These are phyloP conservation scores for Escovopsis sp. DNA, from an alignment of 2,329 filamentous ascomycete species.

Conservation along the genomic window DNA sequence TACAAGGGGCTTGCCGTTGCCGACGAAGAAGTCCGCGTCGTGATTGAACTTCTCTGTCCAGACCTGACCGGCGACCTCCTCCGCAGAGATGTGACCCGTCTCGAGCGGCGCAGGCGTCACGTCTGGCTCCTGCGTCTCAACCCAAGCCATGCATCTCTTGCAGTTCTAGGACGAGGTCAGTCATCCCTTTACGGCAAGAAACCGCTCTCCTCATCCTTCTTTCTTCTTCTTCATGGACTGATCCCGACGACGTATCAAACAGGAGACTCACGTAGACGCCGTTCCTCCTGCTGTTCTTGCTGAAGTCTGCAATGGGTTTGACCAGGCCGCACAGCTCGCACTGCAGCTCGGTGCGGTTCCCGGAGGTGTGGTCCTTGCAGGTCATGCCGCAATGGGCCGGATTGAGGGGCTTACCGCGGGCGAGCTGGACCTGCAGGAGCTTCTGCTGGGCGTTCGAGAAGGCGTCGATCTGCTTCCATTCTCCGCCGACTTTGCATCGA, in stretches of 20 bases:
- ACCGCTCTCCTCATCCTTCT: too few species aligned
- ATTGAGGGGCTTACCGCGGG: slow-evolving; percentile 7
- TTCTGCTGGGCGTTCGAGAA: slow-evolving; percentile 20
- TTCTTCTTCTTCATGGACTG: too few species aligned
- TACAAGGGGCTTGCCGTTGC: slow-evolving; percentile 10
- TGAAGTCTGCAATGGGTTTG: slow-evolving; percentile 16
- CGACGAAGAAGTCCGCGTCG: slow-evolving; percentile 13
- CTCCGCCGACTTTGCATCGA: slow-evolving; percentile 20
- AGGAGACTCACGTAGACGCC: slow-evolving; percentile 15
- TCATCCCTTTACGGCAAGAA: too few species aligned
- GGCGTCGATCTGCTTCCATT: slow-evolving; percentile 16
- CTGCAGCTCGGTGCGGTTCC: slow-evolving; percentile 10
- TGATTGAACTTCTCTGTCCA: slow-evolving; percentile 6
- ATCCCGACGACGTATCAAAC: not conserved
- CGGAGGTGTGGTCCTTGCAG: slow-evolving; percentile 18
- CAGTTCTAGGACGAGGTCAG: slow-evolving; percentile 16
- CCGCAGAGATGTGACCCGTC: slow-evolving; percentile 18
- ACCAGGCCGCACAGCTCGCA: slow-evolving; percentile 18
- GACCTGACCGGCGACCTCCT: slow-evolving; percentile 10
- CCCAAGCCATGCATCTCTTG: slow-evolving; percentile 20
- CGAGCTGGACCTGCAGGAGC: slow-evolving; percentile 9
- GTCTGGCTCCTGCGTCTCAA: slow-evolving; percentile 18
- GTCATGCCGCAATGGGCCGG: slow-evolving; percentile 20
- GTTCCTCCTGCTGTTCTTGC: slow-evolving; percentile 12
- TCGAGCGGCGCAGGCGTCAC: slow-evolving; percentile 15